Evolutionary conservation across 805 yeast genomes (phyloP), one percentile per base, ranked within the genome.

Genomic region (Saturnispora bothae): DNA sequence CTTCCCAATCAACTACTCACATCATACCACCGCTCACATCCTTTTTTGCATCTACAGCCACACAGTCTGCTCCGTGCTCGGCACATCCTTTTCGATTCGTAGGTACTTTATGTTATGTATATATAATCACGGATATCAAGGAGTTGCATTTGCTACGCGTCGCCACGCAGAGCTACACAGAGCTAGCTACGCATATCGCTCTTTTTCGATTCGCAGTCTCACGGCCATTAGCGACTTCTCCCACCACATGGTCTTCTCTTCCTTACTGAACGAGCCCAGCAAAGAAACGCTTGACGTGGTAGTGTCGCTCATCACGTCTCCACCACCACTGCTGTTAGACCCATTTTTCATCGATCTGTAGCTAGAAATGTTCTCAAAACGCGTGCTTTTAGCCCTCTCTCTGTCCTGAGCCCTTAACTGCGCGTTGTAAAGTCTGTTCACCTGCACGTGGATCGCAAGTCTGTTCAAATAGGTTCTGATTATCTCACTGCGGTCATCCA

Each of bases 371-470:
- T 36, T 28, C 13, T 19, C 23, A 17, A 17, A 4, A 20, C 27
- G 20, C 12, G 29, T n/a, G 19, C 14, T 35, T 15, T 37, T 29
- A 10, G 15, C 31, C 15, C 31, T 25, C 6, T 46, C 45, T 17
- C 36, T 33, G 38, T 44, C 40, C 21, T 48, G 40, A 10, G 37
- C 4, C 42, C 51, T 54, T 2, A 66, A 39, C 18, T 64, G 53
- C 3, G 76, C 78, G 47, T 68, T 70, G 53, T 69, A 78, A 9
- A 80, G 69, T 34, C 88, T 57, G 9, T 71, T 73, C n/a, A 77
- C 71, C 55, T 80, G 88, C 13, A 78, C 73, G 40, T 71, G 66
- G 38, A 73, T 68, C 13, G 83, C 82, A 34, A 79, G 48, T 33
- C 59, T 65, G 16, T 57, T 60, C 22, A 78, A 57, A 50, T 73